Percentiles rank a stretch among this genome's conserved stretches.
phyloP scores from a whole-genome alignment of 139 green algal genomes.

The Chlorella sp. region DNA sequence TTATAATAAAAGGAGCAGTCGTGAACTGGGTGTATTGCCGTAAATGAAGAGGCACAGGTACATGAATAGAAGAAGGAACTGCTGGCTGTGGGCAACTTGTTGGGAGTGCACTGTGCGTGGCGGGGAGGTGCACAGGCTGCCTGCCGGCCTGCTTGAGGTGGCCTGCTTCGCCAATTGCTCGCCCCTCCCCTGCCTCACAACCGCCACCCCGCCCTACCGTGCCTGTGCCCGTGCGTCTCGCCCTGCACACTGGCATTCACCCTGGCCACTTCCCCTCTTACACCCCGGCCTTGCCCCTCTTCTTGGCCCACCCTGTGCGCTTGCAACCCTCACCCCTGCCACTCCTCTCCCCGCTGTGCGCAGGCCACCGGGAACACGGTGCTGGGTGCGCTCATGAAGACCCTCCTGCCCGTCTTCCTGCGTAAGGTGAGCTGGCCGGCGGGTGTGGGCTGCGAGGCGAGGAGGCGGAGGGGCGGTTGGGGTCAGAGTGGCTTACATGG shows the following conservation, averaged over 20 bases:
- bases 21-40: too few species aligned
- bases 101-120: too few species aligned
- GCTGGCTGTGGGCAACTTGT: too few species aligned
- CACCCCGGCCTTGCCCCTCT: not conserved
- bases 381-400: constrained; percentile 52
- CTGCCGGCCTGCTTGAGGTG: too few species aligned
- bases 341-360: too few species aligned
- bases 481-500: too few species aligned
- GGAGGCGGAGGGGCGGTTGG: too few species aligned
- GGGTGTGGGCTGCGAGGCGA: too few species aligned
- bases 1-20: too few species aligned
- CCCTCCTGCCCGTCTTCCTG: constrained; percentile 72
- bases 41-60: not conserved
- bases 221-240: not conserved
- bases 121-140: too few species aligned
- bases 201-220: not conserved
- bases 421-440: constrained; percentile 1
- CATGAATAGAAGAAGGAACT: not conserved
- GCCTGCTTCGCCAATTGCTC: too few species aligned
- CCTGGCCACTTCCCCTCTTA: not conserved
- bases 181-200: too few species aligned
- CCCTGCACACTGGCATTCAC: not conserved
- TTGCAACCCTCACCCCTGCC: not conserved
- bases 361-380: constrained; percentile 68
- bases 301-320: not conserved